Percentiles rank a stretch among this genome's conserved stretches.
Evolutionary conservation across 2,329 filamentous ascomycete genomes (phyloP).

Genomic region (Cordyceps cicadae): DNA sequence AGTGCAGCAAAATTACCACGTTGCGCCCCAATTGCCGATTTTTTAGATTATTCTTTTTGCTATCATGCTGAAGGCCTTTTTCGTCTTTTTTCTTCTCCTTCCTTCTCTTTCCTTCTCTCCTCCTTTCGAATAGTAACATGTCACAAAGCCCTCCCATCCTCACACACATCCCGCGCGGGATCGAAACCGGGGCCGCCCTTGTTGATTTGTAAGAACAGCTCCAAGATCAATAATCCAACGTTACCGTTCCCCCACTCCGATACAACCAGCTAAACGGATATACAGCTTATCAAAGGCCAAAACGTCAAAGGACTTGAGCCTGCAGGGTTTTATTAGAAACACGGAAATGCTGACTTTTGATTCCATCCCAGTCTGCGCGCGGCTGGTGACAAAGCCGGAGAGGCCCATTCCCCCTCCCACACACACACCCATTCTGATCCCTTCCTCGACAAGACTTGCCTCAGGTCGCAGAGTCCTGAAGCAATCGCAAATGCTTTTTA

Average conservation of each 20-base stretch:
- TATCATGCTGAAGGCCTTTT: no score
- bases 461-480: no score
- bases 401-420: not conserved
- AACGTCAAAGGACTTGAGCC: not conserved
- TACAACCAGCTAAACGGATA: not conserved
- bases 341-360: not conserved
- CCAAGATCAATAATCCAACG: slow-evolving; percentile 4
- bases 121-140: no score
- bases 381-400: not conserved
- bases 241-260: not conserved
- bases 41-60: not conserved
- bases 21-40: not conserved
- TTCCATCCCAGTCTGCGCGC: not conserved
- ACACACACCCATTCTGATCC: no score
- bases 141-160: not conserved
- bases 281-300: no score
- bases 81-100: no score
- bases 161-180: not conserved
- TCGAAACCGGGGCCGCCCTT: not conserved
- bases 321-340: not conserved
- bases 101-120: no score
- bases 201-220: slow-evolving; percentile 4
- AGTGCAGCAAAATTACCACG: not conserved
- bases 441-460: no score
- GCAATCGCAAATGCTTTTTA: no score